These are phyloP conservation scores for Gremmenia infestans DNA, from an alignment of 2,329 filamentous ascomycete genomes.

Conservation along the genomic window DNA sequence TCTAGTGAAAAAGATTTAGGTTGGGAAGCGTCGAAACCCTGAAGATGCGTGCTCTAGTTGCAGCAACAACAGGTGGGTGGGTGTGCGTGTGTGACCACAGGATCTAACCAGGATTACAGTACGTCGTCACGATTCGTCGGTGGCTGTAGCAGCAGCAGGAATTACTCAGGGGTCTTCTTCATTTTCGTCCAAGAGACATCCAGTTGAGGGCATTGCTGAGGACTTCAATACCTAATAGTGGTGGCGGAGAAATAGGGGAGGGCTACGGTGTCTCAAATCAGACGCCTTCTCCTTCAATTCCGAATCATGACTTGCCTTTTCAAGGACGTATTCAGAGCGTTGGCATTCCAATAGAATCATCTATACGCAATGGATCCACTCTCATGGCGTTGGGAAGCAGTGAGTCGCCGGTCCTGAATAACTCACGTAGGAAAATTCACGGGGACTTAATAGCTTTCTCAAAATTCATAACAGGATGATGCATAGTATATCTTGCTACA, in stretches of 20 bases:
- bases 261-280: background rate
- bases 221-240: background rate
- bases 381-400: background rate
- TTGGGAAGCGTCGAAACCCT: conserved; percentile 10
- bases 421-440: too few species aligned
- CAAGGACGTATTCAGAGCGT: background rate
- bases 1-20: conserved; percentile 10
- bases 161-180: background rate
- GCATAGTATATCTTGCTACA: background rate
- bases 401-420: background rate
- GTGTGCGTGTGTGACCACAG: background rate
- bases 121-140: background rate
- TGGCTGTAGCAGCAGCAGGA: background rate
- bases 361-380: background rate
- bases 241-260: background rate
- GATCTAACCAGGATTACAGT: too few species aligned
- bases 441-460: background rate
- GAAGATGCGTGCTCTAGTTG: conserved; percentile 6
- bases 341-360: background rate
- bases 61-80: conserved; percentile 5
- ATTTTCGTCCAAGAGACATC: background rate
- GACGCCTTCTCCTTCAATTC: background rate
- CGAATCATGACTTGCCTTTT: conserved; percentile 3
- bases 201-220: background rate
- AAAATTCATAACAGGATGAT: conserved; percentile 2